Percentiles rank a stretch among this genome's conserved stretches.
These are phyloP conservation scores for Solanum neorickii DNA, from an alignment of 257 asterid species.

Conservation along the genomic window DNA sequence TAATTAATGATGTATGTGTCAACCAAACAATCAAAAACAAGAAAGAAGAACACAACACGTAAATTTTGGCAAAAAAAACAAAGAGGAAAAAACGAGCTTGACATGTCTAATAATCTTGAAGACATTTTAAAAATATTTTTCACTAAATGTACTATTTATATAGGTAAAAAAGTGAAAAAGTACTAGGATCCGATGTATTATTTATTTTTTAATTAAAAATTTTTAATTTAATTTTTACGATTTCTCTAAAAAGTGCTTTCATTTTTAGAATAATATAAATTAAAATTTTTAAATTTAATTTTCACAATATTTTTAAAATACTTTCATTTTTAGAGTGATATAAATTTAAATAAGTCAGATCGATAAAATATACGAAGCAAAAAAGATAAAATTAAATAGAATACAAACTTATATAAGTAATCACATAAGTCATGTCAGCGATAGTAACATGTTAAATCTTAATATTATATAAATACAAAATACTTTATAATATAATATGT, in stretches of 20 bases:
- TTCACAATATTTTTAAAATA: too few species aligned
- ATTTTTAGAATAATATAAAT: neutral
- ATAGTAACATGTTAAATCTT: neutral
- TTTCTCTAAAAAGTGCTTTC: too few species aligned
- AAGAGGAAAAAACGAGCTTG: neutral
- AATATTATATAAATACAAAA: neutral
- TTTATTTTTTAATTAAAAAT: neutral
- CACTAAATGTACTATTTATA: neutral
- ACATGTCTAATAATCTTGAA: neutral
- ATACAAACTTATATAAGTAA: too few species aligned
- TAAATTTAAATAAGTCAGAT: too few species aligned
- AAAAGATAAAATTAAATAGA: too few species aligned
- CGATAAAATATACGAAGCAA: too few species aligned
- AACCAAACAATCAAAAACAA: neutral
- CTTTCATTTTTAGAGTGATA: too few species aligned
- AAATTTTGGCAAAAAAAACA: neutral
- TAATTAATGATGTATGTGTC: neutral
- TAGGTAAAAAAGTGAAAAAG: neutral
- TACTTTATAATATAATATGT: neutral
- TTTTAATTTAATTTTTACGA: neutral
- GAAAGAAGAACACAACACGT: neutral
- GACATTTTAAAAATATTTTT: neutral
- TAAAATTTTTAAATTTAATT: too few species aligned
- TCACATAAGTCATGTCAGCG: neutral
- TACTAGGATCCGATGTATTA: neutral